phyloP scores from a whole-genome alignment of 1,139 yeast species.

The Hemisphaericaspora xylofermentans region DNA sequence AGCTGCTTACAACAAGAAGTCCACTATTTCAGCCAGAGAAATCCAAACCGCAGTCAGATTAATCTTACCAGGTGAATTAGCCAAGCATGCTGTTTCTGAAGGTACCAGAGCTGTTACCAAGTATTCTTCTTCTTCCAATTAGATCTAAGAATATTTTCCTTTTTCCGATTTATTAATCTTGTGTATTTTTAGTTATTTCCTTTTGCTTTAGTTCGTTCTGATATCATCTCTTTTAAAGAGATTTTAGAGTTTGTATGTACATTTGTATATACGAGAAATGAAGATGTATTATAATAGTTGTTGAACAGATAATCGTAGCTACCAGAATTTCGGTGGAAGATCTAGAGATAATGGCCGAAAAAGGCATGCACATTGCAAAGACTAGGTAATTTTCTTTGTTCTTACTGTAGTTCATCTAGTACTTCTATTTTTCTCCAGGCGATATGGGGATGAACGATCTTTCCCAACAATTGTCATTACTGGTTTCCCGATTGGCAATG shows the following conservation, averaged over 20 bases:
- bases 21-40: constrained; percentile 98
- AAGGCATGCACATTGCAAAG: too few species aligned
- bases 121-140: constrained; percentile 83
- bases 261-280: constrained; percentile 54
- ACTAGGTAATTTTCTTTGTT: too few species aligned
- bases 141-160: constrained; percentile 22
- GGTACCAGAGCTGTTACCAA: constrained; percentile 99
- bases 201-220: constrained; percentile 4
- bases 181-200: constrained; percentile 5
- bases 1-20: constrained; percentile 99
- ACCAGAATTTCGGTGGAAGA: constrained; percentile 26
- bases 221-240: background rate
- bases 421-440: too few species aligned
- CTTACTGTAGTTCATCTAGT: too few species aligned
- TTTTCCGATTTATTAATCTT: background rate
- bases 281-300: constrained; percentile 82
- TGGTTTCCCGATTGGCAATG: too few species aligned
- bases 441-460: too few species aligned
- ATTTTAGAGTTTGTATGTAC: background rate
- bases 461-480: too few species aligned
- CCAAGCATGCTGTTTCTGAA: constrained; percentile 98
- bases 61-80: constrained; percentile 99
- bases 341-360: constrained; percentile 38
- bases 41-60: constrained; percentile 99
- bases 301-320: too few species aligned